These are phyloP conservation scores for Colletotrichum sp. DNA, from an alignment of 2,329 filamentous ascomycete genomes.

Conservation along the genomic window DNA sequence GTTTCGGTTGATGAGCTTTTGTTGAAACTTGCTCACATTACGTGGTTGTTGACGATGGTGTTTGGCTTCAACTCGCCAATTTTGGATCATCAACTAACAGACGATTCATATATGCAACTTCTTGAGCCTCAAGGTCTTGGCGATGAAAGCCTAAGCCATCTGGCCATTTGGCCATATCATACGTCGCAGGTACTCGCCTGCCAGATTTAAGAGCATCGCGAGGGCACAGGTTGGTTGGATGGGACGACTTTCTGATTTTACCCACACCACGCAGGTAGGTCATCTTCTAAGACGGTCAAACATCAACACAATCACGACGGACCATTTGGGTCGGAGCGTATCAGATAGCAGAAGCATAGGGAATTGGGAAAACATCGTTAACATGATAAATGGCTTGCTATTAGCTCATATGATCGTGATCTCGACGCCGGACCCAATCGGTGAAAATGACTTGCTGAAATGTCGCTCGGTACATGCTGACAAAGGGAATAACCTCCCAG, in stretches of 20 bases:
- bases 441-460: background rate
- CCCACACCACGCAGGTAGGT: background rate
- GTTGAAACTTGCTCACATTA: background rate
- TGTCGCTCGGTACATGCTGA: background rate
- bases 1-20: background rate
- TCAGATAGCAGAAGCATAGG: background rate
- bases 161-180: background rate
- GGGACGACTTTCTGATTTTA: background rate
- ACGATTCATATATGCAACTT: background rate
- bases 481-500: background rate
- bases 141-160: background rate
- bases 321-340: background rate
- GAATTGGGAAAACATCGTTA: background rate
- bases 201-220: background rate
- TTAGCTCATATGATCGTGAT: background rate
- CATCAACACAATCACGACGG: background rate
- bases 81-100: background rate
- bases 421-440: background rate
- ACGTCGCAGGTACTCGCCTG: background rate
- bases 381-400: background rate
- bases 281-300: accelerated
- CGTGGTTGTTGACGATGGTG: background rate
- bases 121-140: background rate
- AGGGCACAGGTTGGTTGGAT: background rate
- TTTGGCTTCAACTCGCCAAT: background rate